A percentile compares a stretch with the other conserved stretches of the same genome.
phyloP scores from a whole-genome alignment of 139 green algal species.

The Picocystis salinarum region DNA sequence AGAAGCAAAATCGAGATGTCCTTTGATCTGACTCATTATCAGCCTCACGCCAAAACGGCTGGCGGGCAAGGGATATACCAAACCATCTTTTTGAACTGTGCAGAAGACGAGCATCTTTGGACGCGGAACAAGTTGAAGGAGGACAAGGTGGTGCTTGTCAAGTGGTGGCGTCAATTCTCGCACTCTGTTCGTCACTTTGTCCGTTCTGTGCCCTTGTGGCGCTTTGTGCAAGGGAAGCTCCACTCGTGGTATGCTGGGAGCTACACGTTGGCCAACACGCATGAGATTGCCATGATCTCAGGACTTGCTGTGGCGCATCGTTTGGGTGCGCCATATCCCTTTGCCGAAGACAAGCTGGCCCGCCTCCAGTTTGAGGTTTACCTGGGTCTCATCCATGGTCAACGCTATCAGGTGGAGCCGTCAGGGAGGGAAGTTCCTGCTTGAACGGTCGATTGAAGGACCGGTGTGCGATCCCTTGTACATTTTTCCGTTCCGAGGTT shows the following conservation, averaged over 20 bases:
- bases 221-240: constrained; percentile 8
- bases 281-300: constrained; percentile 41
- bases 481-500: too few relatives aligned
- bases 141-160: constrained; percentile 19
- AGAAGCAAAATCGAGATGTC: constrained; percentile 43
- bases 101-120: constrained; percentile 17
- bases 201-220: constrained; percentile 35
- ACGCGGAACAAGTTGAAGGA: constrained; percentile 23
- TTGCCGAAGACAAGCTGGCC: constrained; percentile 32
- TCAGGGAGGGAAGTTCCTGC: too few relatives aligned
- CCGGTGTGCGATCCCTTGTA: too few relatives aligned
- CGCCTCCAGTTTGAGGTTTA: constrained; percentile 5
- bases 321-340: constrained; percentile 41
- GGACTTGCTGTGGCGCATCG: constrained; percentile 38
- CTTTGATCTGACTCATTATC: constrained; percentile 48
- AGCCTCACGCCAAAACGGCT: constrained; percentile 20
- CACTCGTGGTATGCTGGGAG: constrained; percentile 23
- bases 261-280: constrained; percentile 45
- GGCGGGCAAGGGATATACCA: constrained; percentile 27
- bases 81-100: constrained; percentile 38
- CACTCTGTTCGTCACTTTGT: constrained; percentile 49
- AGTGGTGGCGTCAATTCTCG: constrained; percentile 44
- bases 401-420: too few relatives aligned
- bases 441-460: too few relatives aligned
- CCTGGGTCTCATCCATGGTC: constrained; percentile 1